Base-by-base conservation (phyloP, 495 filamentous ascomycete genomes). In the Clavariopsis aquatica region DNA sequence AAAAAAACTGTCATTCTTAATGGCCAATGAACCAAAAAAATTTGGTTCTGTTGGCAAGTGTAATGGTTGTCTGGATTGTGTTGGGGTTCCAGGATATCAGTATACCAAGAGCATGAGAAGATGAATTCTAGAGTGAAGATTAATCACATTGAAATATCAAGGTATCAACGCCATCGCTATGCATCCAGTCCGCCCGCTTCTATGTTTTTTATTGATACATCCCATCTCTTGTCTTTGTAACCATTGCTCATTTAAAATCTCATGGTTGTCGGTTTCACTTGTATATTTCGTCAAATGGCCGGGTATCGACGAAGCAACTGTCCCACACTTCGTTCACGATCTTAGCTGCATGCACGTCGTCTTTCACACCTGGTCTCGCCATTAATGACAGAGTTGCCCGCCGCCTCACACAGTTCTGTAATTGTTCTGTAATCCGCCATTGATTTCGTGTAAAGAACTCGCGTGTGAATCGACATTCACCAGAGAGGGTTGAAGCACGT, bases 261-360 rank as follows among this genome's bases (percentile, higher is more conserved):
- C 36, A 57, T 41, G 26, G 10, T 31, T 49, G 10, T 31, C 31
- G 24, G 22, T 54, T 26, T 56, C 27, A 98, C 78, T 91, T 85
- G 74, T 96, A 98, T 31, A 98, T 92, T 71, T 96, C 92, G 76
- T 97, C 91, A 76, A 98, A 98, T 10, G 94, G 94, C 65, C 95
- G 80, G 2, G 92, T 97, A 75, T 98, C 94, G 34, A 83, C 78
- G 72, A 96, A 98, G 76, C 95, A 98, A 68, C 92, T 96, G 68
- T 96, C 92, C 90, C 93, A 98, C 27, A 98, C 95, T 76, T 96
- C 88, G 76, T 96, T 94, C 54, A 98, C 91, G 38, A 94, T 86
- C 76, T 87, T 91, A 43, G 84, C 83, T 9, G 94, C 95, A 66
- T 97, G 89, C 23, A 85, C 87, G 71, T 96, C 90, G 75, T 96